Evolutionary conservation across 2,329 filamentous ascomycete species (phyloP).

Genomic region (Scytalidium sp.): DNA sequence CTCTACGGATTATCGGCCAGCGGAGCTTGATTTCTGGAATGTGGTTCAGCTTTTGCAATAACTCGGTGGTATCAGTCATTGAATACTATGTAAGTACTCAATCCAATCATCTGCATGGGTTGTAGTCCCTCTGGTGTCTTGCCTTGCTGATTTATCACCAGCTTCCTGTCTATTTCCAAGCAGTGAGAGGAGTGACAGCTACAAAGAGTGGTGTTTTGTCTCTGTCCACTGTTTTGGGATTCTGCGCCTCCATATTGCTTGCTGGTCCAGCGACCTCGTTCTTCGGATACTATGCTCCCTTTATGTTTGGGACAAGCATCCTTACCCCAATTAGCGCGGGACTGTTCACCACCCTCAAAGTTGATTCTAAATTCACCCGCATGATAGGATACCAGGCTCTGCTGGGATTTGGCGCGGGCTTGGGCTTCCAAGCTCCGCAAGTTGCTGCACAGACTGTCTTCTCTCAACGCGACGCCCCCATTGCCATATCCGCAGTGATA

Average conservation of each 20-base stretch:
- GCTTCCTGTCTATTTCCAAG: slow-evolving; percentile 21
- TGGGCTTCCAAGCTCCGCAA: slow-evolving; percentile 6
- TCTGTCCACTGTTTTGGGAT: background rate
- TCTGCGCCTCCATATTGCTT: slow-evolving; percentile 15
- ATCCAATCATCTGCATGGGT: background rate
- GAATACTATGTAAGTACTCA: slow-evolving; percentile 32
- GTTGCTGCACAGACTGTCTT: slow-evolving; percentile 43
- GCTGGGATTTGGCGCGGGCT: slow-evolving; percentile 4
- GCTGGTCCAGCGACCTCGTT: slow-evolving; percentile 1
- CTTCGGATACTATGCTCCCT: slow-evolving; percentile 6
- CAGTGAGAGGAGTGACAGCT: background rate
- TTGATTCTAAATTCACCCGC: slow-evolving; percentile 1
- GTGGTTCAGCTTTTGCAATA: slow-evolving; percentile 1
- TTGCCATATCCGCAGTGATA: slow-evolving; percentile 45
- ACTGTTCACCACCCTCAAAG: slow-evolving; percentile 4
- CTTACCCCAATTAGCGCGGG: slow-evolving; percentile 1
- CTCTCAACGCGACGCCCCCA: slow-evolving; percentile 40
- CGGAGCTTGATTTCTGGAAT: slow-evolving; percentile 21
- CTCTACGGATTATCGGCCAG: slow-evolving; percentile 29
- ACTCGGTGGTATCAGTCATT: slow-evolving; percentile 11
- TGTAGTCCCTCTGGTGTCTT: no score
- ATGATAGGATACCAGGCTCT: slow-evolving; percentile 18
- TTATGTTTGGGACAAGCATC: slow-evolving; percentile 11
- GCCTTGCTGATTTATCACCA: background rate
- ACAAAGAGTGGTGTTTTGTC: slow-evolving; percentile 1